Conservation (phyloP, 257 asterid species). For the Linaria vulgaris region DNA sequence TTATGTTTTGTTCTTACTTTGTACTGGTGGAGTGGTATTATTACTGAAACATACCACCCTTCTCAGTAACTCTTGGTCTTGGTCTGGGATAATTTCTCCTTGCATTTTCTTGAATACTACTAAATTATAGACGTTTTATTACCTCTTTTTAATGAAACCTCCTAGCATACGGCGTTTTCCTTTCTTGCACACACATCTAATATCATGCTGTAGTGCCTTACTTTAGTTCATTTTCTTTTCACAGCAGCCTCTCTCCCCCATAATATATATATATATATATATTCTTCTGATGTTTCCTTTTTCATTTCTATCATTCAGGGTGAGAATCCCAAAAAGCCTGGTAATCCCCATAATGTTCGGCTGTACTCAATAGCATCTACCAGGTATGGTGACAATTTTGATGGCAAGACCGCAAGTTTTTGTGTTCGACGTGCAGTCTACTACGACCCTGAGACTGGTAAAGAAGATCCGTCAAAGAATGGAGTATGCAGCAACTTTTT, state of each 20-base stretch:
- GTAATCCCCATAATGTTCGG: slow-evolving; percentile 82
- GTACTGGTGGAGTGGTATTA: too few species aligned
- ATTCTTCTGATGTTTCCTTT: slow-evolving; percentile 1
- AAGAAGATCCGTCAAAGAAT: slow-evolving; percentile 80
- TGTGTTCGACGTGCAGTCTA: slow-evolving; percentile 93
- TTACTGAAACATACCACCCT: too few species aligned
- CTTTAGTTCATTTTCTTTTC: too few species aligned
- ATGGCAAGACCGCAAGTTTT: slow-evolving; percentile 85
- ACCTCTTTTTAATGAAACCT: too few species aligned
- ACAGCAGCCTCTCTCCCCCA: too few species aligned
- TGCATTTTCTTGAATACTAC: too few species aligned
- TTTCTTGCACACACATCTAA: not conserved
- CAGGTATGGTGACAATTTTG: slow-evolving; percentile 84
- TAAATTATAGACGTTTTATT: too few species aligned
- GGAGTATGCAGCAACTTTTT: slow-evolving; percentile 91
- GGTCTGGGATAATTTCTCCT: too few species aligned
- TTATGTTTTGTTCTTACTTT: too few species aligned
- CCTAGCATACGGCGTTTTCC: slow-evolving; percentile 2
- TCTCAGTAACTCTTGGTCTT: too few species aligned
- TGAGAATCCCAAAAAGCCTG: slow-evolving; percentile 93
- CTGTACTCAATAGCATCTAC: slow-evolving; percentile 91
- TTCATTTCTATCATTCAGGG: slow-evolving; percentile 47
- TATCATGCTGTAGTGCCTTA: not conserved
- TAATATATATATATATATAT: too few species aligned
- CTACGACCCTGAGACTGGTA: slow-evolving; percentile 87